Evolutionary conservation across 2,329 filamentous ascomycete genomes (phyloP), one percentile per base, ranked within the genome.

Genomic region (Paramyrothecium roridum): DNA sequence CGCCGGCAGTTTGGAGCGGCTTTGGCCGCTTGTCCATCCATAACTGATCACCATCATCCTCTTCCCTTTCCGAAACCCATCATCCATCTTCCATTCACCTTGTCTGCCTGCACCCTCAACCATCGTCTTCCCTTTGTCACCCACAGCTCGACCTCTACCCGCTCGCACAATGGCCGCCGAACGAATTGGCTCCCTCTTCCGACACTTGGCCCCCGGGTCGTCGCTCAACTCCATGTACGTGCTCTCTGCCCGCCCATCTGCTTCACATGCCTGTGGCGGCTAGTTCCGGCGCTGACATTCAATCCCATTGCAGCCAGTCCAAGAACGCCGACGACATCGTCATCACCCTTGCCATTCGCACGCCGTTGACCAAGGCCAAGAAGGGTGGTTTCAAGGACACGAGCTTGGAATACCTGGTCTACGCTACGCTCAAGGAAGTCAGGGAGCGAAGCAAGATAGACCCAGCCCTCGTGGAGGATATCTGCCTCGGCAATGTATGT

Each of bases 331-430:
- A 98, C 72, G 95, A 99, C 79, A 83, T 99, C 54, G 95, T 99
- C 71, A 96, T 98, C 69, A 99, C 95, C 8, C 85, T 96, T 56
- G 93, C 93, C 26, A 80, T 93, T 66, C 90, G 95, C 55, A 97
- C 93, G 26, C 92, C 95, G 1, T 82, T 99, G 59, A 82, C 88
- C 69, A 98, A 97, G 79, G 92, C 84, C 52, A 82, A 82, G 72
- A 97, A 96, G 82, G 93, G 95, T 62, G 91, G 92, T 46, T 89
- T 99, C 80, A 98, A 97, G 80, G 93, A 99, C 73, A 96, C 92
- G 7, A 83, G 83, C 45, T 84, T 98, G 59, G 95, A 99, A 73
- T 93, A 88, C 74, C 80, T 99, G 55, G 73, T 96, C 58, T 91
- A 92, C 70, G 86, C 91, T 57, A 80, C 96, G 50, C 78, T 98